Conservation (phyloP, 2,329 filamentous ascomycete species). For the Cercospora beticola region DNA sequence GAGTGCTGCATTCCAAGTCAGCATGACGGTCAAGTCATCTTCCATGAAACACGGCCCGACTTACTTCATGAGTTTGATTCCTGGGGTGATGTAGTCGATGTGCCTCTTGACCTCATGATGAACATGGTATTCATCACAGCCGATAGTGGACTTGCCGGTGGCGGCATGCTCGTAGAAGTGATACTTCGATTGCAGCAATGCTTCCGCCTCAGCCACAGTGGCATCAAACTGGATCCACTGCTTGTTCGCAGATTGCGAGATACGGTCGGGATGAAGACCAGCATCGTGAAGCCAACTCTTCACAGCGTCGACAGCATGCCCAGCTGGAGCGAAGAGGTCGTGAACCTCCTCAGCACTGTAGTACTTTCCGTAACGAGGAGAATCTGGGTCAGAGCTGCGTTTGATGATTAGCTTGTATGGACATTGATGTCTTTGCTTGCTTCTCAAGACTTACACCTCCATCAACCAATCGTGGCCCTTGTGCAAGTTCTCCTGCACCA, state of each 20-base stretch:
- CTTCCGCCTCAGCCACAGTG: constrained; percentile 41
- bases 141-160: constrained; percentile 46
- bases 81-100: constrained; percentile 58
- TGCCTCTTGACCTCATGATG: constrained; percentile 50
- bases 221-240: constrained; percentile 49
- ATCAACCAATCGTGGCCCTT: constrained; percentile 25
- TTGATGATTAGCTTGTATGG: not conserved
- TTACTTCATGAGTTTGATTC: constrained; percentile 47
- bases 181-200: constrained; percentile 50
- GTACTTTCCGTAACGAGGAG: constrained; percentile 43
- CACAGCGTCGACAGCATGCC: constrained; percentile 39
- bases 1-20: constrained; percentile 11
- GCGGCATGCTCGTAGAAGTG: constrained; percentile 60
- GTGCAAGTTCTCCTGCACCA: constrained; percentile 25
- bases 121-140: constrained; percentile 46
- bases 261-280: constrained; percentile 35
- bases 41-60: not conserved
- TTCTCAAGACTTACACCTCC: constrained; percentile 17
- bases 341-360: constrained; percentile 42
- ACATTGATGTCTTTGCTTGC: not conserved
- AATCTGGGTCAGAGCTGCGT: constrained; percentile 22
- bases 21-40: not conserved
- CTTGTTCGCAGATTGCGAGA: constrained; percentile 37
- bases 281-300: constrained; percentile 41
- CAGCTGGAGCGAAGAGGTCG: constrained; percentile 44